A percentile compares a stretch with the other conserved stretches of the same genome.
Conservation (phyloP, 2,329 filamentous ascomycete species). For the Neocatenulostroma microsporum region DNA sequence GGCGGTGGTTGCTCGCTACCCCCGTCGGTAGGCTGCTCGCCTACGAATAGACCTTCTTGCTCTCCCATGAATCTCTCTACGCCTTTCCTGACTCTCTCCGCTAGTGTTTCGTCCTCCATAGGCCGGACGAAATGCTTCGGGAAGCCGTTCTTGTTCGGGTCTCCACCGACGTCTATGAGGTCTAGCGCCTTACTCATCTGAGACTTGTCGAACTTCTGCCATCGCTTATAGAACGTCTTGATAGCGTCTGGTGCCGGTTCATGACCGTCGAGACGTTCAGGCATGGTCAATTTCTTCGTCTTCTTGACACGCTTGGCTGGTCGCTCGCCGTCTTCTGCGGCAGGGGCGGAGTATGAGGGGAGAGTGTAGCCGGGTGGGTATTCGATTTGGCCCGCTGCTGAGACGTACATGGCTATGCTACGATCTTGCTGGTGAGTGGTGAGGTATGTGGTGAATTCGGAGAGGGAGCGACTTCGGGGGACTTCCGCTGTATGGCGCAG, state of each 20-base stretch:
- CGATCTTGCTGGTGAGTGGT: not conserved
- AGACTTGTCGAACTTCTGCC: conserved; percentile 52
- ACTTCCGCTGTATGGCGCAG: no score
- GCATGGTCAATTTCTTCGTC: not conserved
- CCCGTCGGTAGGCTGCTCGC: no score
- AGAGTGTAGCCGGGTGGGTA: conserved; percentile 3
- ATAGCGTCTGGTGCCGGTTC: conserved; percentile 66
- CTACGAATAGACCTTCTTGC: no score
- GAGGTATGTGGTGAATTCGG: not conserved
- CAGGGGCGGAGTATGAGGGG: not conserved
- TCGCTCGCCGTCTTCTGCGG: not conserved
- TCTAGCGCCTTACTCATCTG: conserved; percentile 35
- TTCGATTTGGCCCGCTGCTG: conserved; percentile 3
- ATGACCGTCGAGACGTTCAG: conserved; percentile 58
- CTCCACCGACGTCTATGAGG: conserved; percentile 10
- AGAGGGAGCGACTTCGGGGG: no score
- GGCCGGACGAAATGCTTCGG: conserved; percentile 1
- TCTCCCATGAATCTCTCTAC: no score
- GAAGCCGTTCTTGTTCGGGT: not conserved
- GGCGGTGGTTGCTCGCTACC: no score
- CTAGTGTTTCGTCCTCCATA: no score
- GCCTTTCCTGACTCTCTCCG: no score
- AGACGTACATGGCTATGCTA: conserved; percentile 3
- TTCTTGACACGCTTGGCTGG: not conserved
- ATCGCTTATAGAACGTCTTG: conserved; percentile 65